Evolutionary conservation across 192 early-diverging fungal genomes (phyloP), one percentile per base, ranked within the genome.

Genomic region (Podila verticillata): DNA sequence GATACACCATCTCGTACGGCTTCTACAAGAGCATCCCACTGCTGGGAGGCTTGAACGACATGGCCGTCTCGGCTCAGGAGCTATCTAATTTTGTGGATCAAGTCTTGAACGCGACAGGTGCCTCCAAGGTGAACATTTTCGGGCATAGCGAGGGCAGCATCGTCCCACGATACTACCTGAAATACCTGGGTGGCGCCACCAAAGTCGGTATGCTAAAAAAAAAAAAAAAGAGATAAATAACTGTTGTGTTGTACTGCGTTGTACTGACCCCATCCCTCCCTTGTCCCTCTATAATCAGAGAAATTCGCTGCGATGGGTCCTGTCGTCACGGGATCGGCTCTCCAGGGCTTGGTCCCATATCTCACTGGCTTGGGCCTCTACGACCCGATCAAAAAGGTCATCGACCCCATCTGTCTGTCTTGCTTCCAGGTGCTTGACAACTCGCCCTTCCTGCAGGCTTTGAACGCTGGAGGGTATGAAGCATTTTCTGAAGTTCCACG

Each of bases 221-320:
- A 39, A 12, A 44, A 44, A 44, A 3, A 15, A 44, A 13, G 39
- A 44, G 17, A 4, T 10, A 44, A 15, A 2, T 15, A 15, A 0
- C 39, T 44, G 39, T 7, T 0, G 13, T 6, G 51, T 19, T 22
- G 51, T 1, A 24, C n/a, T n/a, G n/a, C 1, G 2, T 28, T 0
- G 2, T 58, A 7, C 64, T 30, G 9, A 30, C 22, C 17, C 24
- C 26, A 31, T 34, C 26, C 57, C 10, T 57, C 20, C 30, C 32
- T 34, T 51, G 32, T 62, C 56, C 26, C 32, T 19, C 28, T 30
- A 31, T 57, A 44, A 4, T 19, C 67, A 80, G 77, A 66, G 30
- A 80, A 80, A 32, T 80, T n/a, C n/a, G 65, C 65, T 0, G 77
- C 61, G 6, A 72, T 80, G 26, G 77, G 77, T 15, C 20, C 77